Base-by-base conservation (phyloP, 164 flowering plant species). In the Paratinospora sagittata region DNA sequence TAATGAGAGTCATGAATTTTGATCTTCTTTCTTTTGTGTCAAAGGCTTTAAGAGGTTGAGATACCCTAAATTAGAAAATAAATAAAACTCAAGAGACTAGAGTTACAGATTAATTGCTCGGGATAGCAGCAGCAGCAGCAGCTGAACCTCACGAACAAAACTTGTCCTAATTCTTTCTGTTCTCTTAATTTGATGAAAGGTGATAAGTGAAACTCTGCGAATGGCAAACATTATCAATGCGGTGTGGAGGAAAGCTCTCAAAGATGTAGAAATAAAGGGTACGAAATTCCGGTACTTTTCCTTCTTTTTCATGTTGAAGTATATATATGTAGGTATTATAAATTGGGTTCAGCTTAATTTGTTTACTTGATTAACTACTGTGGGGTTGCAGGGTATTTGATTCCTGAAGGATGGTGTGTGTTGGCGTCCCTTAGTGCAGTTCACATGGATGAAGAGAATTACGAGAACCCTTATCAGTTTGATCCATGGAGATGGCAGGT, bases 401-500 rank as follows among this genome's bases (percentile, higher is more conserved):
- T 96, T 63, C 99, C 98, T 8, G 64, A 85, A 74, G 98, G 94
- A 52, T 96, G 98, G 96, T 81, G 97, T 70, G 89, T 93, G 1
- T 65, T 93, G 83, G 84, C 97, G 47, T 91, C 98, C n/a, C 84
- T 96, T 21, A 81, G 69, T 68, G 85, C 96, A 9, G 83, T 92
- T 79, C 97, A 95, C 82, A 82, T 92, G 93, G 89, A 88, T 67
- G 89, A 87, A 74, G 85, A 82, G 39, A 89, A 76, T 58, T 93
- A 91, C 66, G 87, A 88, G 49, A 85, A 89, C 74, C 97, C 99
- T 12, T 83, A 85, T 71, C 70, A 82, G 27, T 96, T 96, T 81
- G 80, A 96, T 82, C 99, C 99, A 23, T 90, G 96, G 96, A 88
- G 99, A 86, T 96, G 99, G 98, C 90, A 91, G 86, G 98, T 91